Evolutionary conservation across 306 rosid genomes (phyloP).

Genomic region (Argentina anserina): DNA sequence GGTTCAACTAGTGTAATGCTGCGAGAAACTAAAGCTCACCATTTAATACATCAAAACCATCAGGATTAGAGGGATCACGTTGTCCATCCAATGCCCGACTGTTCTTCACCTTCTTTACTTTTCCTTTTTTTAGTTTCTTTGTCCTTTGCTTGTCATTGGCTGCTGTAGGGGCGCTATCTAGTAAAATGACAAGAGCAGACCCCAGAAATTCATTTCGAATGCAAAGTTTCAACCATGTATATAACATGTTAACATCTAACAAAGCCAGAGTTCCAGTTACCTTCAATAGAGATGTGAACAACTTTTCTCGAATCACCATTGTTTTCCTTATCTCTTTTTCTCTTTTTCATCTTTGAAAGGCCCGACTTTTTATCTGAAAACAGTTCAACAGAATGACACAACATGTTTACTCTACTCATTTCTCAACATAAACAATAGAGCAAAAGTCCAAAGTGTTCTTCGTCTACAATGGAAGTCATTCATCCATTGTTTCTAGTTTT

Average conservation of each 20-base stretch:
- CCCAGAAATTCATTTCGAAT: not conserved
- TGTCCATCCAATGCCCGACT: constrained; percentile 10
- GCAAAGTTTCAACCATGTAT: not conserved
- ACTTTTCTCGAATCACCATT: constrained; percentile 18
- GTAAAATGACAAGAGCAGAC: constrained; percentile 26
- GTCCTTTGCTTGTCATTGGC: constrained; percentile 17
- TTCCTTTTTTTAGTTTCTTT: constrained; percentile 26
- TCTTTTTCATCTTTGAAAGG: constrained; percentile 32
- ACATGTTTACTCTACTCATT: not conserved
- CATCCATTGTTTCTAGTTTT: not conserved
- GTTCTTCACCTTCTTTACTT: constrained; percentile 33
- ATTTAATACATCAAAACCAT: constrained; percentile 23
- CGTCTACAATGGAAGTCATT: not conserved
- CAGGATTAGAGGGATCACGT: not conserved
- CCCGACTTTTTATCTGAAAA: constrained; percentile 9
- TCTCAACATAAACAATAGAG: not conserved
- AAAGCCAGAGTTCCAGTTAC: constrained; percentile 15
- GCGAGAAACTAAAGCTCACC: constrained; percentile 31
- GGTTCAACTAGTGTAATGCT: constrained; percentile 12
- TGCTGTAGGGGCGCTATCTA: constrained; percentile 16
- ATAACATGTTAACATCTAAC: not conserved
- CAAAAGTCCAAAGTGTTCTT: not conserved
- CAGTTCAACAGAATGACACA: constrained; percentile 12
- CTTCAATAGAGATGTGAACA: constrained; percentile 26
- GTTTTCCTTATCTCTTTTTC: constrained; percentile 30